These are phyloP conservation scores for Intubia oerlemansii DNA, from an alignment of 2,329 filamentous ascomycete species.

Conservation along the genomic window DNA sequence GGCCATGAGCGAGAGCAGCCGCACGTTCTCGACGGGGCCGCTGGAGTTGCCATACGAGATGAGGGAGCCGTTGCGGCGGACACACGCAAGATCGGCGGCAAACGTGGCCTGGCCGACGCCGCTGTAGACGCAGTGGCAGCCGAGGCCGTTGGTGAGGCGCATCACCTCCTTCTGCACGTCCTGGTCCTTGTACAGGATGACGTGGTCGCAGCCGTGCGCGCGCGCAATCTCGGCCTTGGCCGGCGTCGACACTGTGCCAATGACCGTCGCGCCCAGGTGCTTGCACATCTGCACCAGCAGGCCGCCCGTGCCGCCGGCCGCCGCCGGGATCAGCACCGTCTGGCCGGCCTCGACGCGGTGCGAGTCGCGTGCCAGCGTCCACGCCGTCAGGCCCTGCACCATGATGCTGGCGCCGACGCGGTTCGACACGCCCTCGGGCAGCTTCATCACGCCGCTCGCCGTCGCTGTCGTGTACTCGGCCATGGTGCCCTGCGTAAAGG, in stretches of 20 bases:
- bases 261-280: conserved; percentile 52
- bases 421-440: conserved; percentile 40
- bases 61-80: background rate
- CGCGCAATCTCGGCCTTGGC: conserved; percentile 55
- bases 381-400: conserved; percentile 64
- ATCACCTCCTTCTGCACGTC: conserved; percentile 17
- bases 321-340: conserved; percentile 61
- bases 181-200: conserved; percentile 47
- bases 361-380: conserved; percentile 58
- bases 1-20: too few relatives aligned
- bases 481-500: background rate
- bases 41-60: background rate
- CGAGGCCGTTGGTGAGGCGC: background rate
- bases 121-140: background rate
- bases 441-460: conserved; percentile 25
- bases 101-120: background rate
- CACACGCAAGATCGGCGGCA: background rate
- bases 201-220: conserved; percentile 47
- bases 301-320: conserved; percentile 62
- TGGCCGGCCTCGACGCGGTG: conserved; percentile 9
- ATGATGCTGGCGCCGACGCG: conserved; percentile 46
- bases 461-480: background rate
- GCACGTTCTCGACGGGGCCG: too few relatives aligned
- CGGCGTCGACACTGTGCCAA: conserved; percentile 55
- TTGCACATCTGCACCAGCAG: conserved; percentile 58